These are phyloP conservation scores for Penicillium crystallinum DNA, from an alignment of 495 filamentous ascomycete species.

Conservation along the genomic window DNA sequence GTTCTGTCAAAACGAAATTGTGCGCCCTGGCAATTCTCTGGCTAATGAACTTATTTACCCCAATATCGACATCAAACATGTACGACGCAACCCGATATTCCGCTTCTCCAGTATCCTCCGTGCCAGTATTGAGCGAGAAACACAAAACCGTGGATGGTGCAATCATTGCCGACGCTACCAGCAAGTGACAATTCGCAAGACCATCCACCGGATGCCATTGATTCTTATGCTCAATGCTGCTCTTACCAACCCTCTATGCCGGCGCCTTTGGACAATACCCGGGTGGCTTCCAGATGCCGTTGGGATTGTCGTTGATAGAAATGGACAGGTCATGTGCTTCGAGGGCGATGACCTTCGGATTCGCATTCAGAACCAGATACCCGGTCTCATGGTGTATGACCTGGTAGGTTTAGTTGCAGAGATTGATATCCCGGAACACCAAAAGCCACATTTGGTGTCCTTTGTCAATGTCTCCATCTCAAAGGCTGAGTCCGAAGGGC, in stretches of 20 bases:
- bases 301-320: constrained; percentile 69
- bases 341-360: constrained; percentile 73
- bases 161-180: constrained; percentile 82
- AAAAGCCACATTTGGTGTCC: constrained; percentile 87
- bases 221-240: constrained; percentile 82
- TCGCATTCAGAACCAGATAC: constrained; percentile 55
- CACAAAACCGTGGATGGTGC: constrained; percentile 82
- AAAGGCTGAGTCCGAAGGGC: constrained; percentile 43
- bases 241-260: constrained; percentile 62
- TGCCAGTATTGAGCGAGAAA: constrained; percentile 78
- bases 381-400: constrained; percentile 76
- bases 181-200: constrained; percentile 70
- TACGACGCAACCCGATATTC: constrained; percentile 49
- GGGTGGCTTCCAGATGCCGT: constrained; percentile 91
- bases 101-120: constrained; percentile 81
- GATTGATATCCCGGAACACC: constrained; percentile 73
- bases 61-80: constrained; percentile 40
- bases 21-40: constrained; percentile 59
- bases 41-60: constrained; percentile 85
- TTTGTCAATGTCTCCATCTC: constrained; percentile 84
- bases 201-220: constrained; percentile 69
- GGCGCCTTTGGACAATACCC: constrained; percentile 76
- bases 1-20: constrained; percentile 74
- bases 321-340: constrained; percentile 79
- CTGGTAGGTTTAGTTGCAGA: constrained; percentile 87